Evolutionary conservation across 495 filamentous ascomycete species (phyloP), one percentile per base, ranked within the genome.

Genomic region (Hypoxylon crocopeplum): DNA sequence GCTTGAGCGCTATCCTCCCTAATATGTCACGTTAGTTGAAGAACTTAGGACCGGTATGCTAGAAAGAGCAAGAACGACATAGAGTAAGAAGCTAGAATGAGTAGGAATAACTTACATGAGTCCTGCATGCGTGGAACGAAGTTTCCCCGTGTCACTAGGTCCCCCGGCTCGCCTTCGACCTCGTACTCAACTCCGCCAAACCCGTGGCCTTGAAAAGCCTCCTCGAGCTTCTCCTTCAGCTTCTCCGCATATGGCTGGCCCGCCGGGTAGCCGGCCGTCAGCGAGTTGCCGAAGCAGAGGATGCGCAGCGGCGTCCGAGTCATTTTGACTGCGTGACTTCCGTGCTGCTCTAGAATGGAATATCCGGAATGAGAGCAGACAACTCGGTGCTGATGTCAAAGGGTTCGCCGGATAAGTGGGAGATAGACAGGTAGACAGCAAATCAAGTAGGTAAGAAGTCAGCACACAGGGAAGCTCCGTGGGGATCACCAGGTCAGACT

Each of bases 251-350:
- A 88, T 0, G 86, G 83, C 34, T 82, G 78, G 45, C 59, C 74
- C 29, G 51, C 32, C 16, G 79, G 72, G 71, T 74, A 86, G 21
- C 86, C 86, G 10, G 73, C 73, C 7, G 85, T 87, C 19, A 88
- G 78, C 34, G 82, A 85, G 70, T 86, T 75, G 68, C 86, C 86
- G 64, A 88, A 86, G 73, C 84, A 87, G 19, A 88, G 77, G 30
- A 88, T 79, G 24, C 74, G 72, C 6, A 82, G 68, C 22, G 69
- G 62, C 49, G 8, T 19, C 36, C 24, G 34, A 10, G 62, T 1
- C 50, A 49, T 65, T 33, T 20, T 10, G 46, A 17, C n/a, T 5
- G 34, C 13, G 34, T 16, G 34, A 8, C n/a, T n/a, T n/a, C n/a
- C n/a, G n/a, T n/a, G n/a, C n/a, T n/a, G n/a, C n/a, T n/a, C n/a